A percentile compares a stretch with the other conserved stretches of the same genome.
These are phyloP conservation scores for Colletotrichum zoysiae DNA, from an alignment of 2,329 filamentous ascomycete species.

Conservation along the genomic window DNA sequence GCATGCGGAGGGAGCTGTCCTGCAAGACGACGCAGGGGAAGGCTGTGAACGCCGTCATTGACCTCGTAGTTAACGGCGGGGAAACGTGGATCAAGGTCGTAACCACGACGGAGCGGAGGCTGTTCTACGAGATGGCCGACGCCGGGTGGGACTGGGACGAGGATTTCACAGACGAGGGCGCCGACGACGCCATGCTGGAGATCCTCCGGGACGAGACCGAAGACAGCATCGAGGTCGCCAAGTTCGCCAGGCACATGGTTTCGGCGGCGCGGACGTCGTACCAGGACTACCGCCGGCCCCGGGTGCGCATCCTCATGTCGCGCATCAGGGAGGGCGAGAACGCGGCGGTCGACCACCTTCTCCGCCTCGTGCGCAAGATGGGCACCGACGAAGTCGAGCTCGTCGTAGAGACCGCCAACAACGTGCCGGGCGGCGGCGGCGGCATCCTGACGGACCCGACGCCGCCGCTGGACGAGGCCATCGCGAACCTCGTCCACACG, in stretches of 20 bases:
- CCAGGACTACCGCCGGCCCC: conserved; percentile 53
- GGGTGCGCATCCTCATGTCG: conserved; percentile 52
- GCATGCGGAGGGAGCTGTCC: conserved; percentile 35
- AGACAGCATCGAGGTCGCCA: conserved; percentile 44
- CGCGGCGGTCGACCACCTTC: conserved; percentile 49
- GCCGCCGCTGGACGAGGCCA: conserved; percentile 47
- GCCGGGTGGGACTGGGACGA: conserved; percentile 58
- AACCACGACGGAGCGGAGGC: conserved; percentile 44
- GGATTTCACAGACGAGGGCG: conserved; percentile 49
- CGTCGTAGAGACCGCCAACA: conserved; percentile 47
- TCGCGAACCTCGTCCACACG: conserved; percentile 48
- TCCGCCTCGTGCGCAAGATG: conserved; percentile 48
- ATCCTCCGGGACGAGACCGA: conserved; percentile 33
- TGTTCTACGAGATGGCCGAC: conserved; percentile 56
- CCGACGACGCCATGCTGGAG: conserved; percentile 51
- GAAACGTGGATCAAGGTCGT: conserved; percentile 42
- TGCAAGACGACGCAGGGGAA: conserved; percentile 22
- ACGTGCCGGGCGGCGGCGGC: conserved; percentile 35
- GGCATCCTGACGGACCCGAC: conserved; percentile 44
- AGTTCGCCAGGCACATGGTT: conserved; percentile 50
- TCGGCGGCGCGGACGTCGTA: conserved; percentile 52
- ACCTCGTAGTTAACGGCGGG: conserved; percentile 39
- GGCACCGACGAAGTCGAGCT: conserved; percentile 50
- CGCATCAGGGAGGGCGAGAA: conserved; percentile 48
- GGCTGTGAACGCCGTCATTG: conserved; percentile 30